phyloP scores from a whole-genome alignment of 306 rosid genomes.

The Morella rubra region DNA sequence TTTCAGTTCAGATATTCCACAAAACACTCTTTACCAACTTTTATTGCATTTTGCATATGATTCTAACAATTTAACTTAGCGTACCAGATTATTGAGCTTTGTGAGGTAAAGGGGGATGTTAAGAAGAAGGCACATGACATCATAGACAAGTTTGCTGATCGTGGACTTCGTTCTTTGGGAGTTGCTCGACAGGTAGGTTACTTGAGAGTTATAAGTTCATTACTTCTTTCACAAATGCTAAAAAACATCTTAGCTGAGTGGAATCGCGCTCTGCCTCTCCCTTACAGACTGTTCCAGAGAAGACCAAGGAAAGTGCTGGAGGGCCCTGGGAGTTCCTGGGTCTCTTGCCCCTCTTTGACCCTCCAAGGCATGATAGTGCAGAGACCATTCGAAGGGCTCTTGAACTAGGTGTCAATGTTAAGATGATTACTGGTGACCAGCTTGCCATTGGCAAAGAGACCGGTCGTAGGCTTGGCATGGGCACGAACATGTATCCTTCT shows the following conservation, averaged over 20 bases:
- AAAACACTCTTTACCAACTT: background rate
- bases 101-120: conserved; percentile 58
- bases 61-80: conserved; percentile 8
- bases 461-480: conserved; percentile 97
- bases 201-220: background rate
- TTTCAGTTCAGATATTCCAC: background rate
- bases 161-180: conserved; percentile 85
- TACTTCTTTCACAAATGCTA: too few relatives aligned
- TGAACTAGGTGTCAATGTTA: conserved; percentile 88
- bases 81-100: conserved; percentile 75
- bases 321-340: conserved; percentile 82
- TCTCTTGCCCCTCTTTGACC: conserved; percentile 88
- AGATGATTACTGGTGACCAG: conserved; percentile 98
- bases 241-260: background rate
- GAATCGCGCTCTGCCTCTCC: background rate
- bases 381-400: conserved; percentile 94
- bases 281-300: conserved; percentile 61
- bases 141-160: conserved; percentile 69
- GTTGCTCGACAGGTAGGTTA: conserved; percentile 67
- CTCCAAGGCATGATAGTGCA: conserved; percentile 96
- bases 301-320: conserved; percentile 76
- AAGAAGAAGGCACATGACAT: conserved; percentile 50
- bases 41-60: background rate
- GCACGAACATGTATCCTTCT: conserved; percentile 95
- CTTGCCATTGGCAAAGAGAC: conserved; percentile 97